A percentile compares a stretch with the other conserved stretches of the same genome.
phyloP scores from a whole-genome alignment of 2,329 filamentous ascomycete genomes.

The Botrytis galanthina region DNA sequence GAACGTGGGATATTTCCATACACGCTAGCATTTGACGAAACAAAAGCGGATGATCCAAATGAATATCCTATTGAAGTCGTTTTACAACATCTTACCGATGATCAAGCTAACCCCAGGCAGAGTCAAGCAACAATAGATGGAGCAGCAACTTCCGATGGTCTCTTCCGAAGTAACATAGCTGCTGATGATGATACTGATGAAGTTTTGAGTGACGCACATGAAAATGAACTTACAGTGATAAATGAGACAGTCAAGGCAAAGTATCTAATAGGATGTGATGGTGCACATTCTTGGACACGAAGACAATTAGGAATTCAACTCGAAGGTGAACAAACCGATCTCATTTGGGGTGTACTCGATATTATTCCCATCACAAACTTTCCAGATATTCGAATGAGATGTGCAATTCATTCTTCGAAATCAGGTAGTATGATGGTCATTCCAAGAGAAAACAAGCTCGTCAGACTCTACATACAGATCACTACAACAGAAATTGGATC shows the following conservation, averaged over 20 bases:
- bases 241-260: slow-evolving; percentile 57
- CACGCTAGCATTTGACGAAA: slow-evolving; percentile 53
- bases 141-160: slow-evolving; percentile 45
- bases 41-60: slow-evolving; percentile 47
- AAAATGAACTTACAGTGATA: slow-evolving; percentile 44
- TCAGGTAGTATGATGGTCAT: slow-evolving; percentile 60
- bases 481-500: slow-evolving; percentile 23
- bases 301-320: slow-evolving; percentile 53
- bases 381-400: slow-evolving; percentile 60
- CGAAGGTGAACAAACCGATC: slow-evolving; percentile 57
- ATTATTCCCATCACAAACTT: slow-evolving; percentile 43
- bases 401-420: slow-evolving; percentile 50
- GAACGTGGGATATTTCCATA: slow-evolving; percentile 61
- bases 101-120: slow-evolving; percentile 54
- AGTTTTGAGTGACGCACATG: slow-evolving; percentile 39
- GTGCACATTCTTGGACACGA: slow-evolving; percentile 52
- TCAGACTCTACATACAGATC: slow-evolving; percentile 52
- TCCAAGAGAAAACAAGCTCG: slow-evolving; percentile 54
- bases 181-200: slow-evolving; percentile 56
- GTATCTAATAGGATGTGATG: slow-evolving; percentile 63
- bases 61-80: slow-evolving; percentile 61
- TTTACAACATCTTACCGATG: slow-evolving; percentile 55
- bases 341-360: slow-evolving; percentile 58
- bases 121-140: slow-evolving; percentile 36
- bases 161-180: slow-evolving; percentile 59